A percentile compares a stretch with the other conserved stretches of the same genome.
phyloP scores from a whole-genome alignment of 2,329 filamentous ascomycete species.

The Xylaria sp. region DNA sequence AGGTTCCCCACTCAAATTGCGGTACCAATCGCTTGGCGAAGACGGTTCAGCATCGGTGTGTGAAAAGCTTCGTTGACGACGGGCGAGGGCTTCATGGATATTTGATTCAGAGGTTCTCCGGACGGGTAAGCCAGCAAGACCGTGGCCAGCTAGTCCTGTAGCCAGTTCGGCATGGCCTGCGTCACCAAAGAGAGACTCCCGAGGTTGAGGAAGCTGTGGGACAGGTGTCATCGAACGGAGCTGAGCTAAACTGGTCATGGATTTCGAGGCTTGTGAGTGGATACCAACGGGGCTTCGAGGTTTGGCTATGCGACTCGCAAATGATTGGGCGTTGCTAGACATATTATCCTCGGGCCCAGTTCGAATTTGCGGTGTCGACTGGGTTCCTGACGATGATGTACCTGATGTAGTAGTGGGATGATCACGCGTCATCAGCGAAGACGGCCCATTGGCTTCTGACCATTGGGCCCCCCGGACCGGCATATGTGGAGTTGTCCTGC shows the following conservation, averaged over 20 bases:
- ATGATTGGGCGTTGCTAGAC: constrained; percentile 52
- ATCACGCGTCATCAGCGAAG: constrained; percentile 33
- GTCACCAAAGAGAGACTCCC: constrained; percentile 68
- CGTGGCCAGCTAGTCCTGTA: constrained; percentile 51
- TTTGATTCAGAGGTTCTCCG: constrained; percentile 69
- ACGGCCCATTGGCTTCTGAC: constrained; percentile 32
- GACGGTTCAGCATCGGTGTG: constrained; percentile 53
- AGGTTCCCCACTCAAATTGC: constrained; percentile 21
- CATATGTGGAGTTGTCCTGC: constrained; percentile 28
- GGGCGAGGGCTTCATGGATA: constrained; percentile 45
- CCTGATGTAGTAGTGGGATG: constrained; percentile 24
- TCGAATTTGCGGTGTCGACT: constrained; percentile 42
- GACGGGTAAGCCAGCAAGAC: constrained; percentile 49
- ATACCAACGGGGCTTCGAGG: constrained; percentile 38
- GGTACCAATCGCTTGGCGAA: constrained; percentile 54
- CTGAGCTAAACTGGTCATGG: constrained; percentile 40
- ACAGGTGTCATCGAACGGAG: constrained; percentile 25
- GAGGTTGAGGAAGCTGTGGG: constrained; percentile 31
- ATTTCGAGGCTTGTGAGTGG: constrained; percentile 38
- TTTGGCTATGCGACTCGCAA: constrained; percentile 54
- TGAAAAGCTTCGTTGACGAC: constrained; percentile 51
- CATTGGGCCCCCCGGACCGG: constrained; percentile 11
- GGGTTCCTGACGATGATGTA: constrained; percentile 27
- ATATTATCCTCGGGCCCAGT: constrained; percentile 46
- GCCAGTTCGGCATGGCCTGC: constrained; percentile 57